Percentiles rank a stretch among this genome's conserved stretches.
These are phyloP conservation scores for Podosphaera xanthii DNA, from an alignment of 2,329 filamentous ascomycete species.

Conservation along the genomic window DNA sequence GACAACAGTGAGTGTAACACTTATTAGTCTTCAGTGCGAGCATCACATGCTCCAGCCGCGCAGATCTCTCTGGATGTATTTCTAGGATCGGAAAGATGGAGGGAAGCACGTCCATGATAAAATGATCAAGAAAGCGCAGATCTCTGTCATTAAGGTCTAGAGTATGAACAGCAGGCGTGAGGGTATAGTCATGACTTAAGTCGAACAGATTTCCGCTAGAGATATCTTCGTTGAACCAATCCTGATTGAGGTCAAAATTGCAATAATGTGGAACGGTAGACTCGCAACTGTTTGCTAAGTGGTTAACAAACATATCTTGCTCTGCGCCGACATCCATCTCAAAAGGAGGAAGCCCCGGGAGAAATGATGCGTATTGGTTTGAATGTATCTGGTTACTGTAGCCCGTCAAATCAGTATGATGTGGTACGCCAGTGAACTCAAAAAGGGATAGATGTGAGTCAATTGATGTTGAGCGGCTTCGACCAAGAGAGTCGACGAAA, in stretches of 20 bases:
- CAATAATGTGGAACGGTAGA: conserved; percentile 74
- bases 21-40: conserved; percentile 79
- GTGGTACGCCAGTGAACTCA: conserved; percentile 43
- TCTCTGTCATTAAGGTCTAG: conserved; percentile 72
- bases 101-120: conserved; percentile 68
- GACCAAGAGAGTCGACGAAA: conserved; percentile 50
- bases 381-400: conserved; percentile 40
- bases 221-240: conserved; percentile 37
- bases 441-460: conserved; percentile 59
- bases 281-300: conserved; percentile 64
- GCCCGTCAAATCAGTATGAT: conserved; percentile 22
- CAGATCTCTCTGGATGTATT: conserved; percentile 65
- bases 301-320: conserved; percentile 79
- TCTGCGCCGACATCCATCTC: conserved; percentile 94
- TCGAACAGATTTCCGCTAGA: conserved; percentile 66
- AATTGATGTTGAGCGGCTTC: conserved; percentile 53
- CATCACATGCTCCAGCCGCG: conserved; percentile 61
- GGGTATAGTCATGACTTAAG: conserved; percentile 37
- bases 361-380: conserved; percentile 19
- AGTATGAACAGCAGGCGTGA: conserved; percentile 38
- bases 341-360: conserved; percentile 51
- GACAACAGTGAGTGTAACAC: conserved; percentile 82
- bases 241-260: conserved; percentile 42
- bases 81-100: conserved; percentile 85
- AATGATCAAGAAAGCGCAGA: conserved; percentile 70